Evolutionary conservation across 139 green algal genomes (phyloP), one percentile per base, ranked within the genome.

Genomic region (Coelastrella sp.): DNA sequence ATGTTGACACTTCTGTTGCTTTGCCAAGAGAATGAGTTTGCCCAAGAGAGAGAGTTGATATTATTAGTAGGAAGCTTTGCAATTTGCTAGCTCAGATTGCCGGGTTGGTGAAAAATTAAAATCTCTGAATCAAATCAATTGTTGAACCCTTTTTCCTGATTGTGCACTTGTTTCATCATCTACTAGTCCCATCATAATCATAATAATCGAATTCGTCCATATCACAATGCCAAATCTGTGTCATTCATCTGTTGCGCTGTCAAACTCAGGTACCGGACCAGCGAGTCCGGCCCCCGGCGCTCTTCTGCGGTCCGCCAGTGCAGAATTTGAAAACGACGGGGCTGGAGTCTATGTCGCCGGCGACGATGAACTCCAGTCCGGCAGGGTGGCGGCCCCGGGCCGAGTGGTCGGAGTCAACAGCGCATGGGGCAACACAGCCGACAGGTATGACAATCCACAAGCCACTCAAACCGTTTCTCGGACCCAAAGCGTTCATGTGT

Each of bases 271-370:
- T 57, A 11, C 20, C 25, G 61, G 82, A 6, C 84, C 84, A 20
- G 25, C 84, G 6, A 88, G 84, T 57, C 84, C 84, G 0, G 35
- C 61, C 12, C 84, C 84, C 9, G 56, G 49, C 7, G 84, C 84
- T 25, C 68, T 88, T 6, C 19, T 61, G 19, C 49, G 84, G 10
- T 81, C 65, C 49, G 84, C 84, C 17, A 88, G 84, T 49, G 84
- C 84, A 25, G 84, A 88, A 49, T 88, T 81, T 24, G 84, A 88
- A 58, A 80, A 68, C 6, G 84, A 81, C 49, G 84, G 84, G 6
- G 56, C 66, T 7, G 58, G 68, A 10, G 84, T 75, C 0, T 88
- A 88, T 58, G 68, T 81, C 8, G 84, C 84, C 4, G 49, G 65
- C 1, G 49, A 88, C 6, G 84, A 88, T 24, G 68, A 15, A 56